Evolutionary conservation across 2,329 filamentous ascomycete species (phyloP), one percentile per base, ranked within the genome.

Genomic region (Aureobasidium sp.): DNA sequence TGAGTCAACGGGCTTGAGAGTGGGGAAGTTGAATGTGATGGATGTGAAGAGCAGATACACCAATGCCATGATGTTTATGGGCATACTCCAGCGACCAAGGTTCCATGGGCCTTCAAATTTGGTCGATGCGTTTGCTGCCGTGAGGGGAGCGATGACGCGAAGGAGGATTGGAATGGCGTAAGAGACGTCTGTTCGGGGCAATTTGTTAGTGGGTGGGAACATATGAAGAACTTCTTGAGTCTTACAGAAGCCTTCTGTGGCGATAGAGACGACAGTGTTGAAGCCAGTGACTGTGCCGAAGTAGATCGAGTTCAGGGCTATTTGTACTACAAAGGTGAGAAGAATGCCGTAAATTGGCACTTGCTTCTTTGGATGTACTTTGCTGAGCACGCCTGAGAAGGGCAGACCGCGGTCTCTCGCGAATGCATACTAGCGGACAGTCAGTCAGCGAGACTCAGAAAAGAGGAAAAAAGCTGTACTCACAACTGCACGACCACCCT

Each of bases 11-110:
- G 82, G 82, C 7, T 69, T 76, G 0, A 75, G 67, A 0, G 74
- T 77, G 0, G 82, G 82, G 61, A 84, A 81, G 61, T 83, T 84
- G 68, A 84, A 83, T 0, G 81, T 81, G 58, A 83, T 79, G 32
- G 76, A 78, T 3, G 79, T 78, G 61, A 84, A 84, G 1, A 80
- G 67, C 3, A 84, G 70, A 65, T 80, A 85, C 0, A 79, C 45
- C 5, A 83, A 75, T 0, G 81, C 81, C 21, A 81, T 65, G 1
- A 75, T 66, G 63, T 85, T 85, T 4, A 82, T 66, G 0, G 67
- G 66, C 1, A 78, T 72, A 62, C 73, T 74, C 67, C 70, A 79
- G 50, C 64, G 73, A 16, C 79, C 79, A 14, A 80, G 73, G 0
- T 73, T 78, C 55, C 79, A 78, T 0, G 77, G 74, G 0, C 77